Base-by-base conservation (phyloP, 495 filamentous ascomycete species). In the Halenospora varia region DNA sequence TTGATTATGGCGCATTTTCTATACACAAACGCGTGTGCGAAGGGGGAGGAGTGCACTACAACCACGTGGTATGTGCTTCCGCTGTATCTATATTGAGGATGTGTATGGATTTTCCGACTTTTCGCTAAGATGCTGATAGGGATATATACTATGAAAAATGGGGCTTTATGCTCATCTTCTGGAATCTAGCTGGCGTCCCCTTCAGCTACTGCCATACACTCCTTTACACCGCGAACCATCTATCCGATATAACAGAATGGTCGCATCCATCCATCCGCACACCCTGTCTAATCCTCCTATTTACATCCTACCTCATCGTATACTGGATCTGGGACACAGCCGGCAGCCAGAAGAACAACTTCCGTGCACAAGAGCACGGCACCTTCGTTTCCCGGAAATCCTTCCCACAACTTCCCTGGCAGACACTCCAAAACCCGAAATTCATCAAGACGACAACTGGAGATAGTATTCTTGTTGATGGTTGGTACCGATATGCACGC, bases 121-220 rank as follows among this genome's bases (percentile, higher is more conserved):
- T 44, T 13, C 6, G 47, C 25, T 48, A n/a, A 50, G 0, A 10
- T 20, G 24, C 2, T 1, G 35, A n/a, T 40, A 62, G 59, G 71
- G 94, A 98, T 71, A 97, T 98, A 89, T 96, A 96, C 79, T 92
- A 93, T 68, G 94, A 98, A 79, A 98, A 98, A 79, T 96, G 92
- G 90, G 94, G 94, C 64, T 98, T 97, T 77, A 96, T 98, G 93
- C 81, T 98, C 53, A 96, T 96, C 73, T 98, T 98, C 83, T 98
- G 94, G 94, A 98, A 98, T 74, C 76, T 98, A 68, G 91, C 92
- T 54, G 94, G 94, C 60, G 94, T 98, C 17, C 94, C 94, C 13
- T 77, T 97, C 46, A 91, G 84, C 57, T 98, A 98, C 81, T 97
- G 94, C 79, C 93, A 98, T 78, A 94, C 89, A 79, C 91, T 88